These are phyloP conservation scores for Beta vulgaris DNA, from an alignment of 148 eudicot species.

Conservation along the genomic window DNA sequence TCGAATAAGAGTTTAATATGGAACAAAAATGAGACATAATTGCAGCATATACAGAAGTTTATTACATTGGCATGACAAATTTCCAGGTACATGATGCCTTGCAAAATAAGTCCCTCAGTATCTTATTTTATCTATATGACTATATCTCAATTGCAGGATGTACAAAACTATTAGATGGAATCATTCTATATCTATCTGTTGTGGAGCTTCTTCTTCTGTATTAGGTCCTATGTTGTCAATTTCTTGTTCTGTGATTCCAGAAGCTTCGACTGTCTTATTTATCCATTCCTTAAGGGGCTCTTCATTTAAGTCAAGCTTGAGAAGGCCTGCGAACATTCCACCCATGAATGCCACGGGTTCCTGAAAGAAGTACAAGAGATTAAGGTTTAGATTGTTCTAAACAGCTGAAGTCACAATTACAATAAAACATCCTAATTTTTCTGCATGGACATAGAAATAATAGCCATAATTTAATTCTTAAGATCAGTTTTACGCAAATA, in stretches of 20 bases:
- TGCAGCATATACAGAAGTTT: neutral
- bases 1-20: no score
- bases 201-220: conserved; percentile 51
- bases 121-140: neutral
- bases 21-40: neutral
- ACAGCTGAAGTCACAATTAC: neutral
- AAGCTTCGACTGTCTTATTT: conserved; percentile 70
- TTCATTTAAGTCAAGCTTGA: conserved; percentile 91
- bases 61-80: neutral
- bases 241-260: conserved; percentile 67
- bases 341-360: conserved; percentile 95
- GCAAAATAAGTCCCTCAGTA: neutral
- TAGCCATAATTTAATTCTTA: no score
- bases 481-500: neutral
- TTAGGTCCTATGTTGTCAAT: conserved; percentile 25
- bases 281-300: conserved; percentile 93
- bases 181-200: conserved; percentile 80
- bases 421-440: neutral
- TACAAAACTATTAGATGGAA: neutral
- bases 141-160: neutral
- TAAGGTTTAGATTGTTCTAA: neutral
- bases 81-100: neutral
- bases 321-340: conserved; percentile 84
- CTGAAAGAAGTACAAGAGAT: conserved; percentile 28
- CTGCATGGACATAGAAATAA: no score